Percentiles rank a stretch among this genome's conserved stretches.
phyloP scores from a whole-genome alignment of 805 yeast species.

The Candida berthetii region DNA sequence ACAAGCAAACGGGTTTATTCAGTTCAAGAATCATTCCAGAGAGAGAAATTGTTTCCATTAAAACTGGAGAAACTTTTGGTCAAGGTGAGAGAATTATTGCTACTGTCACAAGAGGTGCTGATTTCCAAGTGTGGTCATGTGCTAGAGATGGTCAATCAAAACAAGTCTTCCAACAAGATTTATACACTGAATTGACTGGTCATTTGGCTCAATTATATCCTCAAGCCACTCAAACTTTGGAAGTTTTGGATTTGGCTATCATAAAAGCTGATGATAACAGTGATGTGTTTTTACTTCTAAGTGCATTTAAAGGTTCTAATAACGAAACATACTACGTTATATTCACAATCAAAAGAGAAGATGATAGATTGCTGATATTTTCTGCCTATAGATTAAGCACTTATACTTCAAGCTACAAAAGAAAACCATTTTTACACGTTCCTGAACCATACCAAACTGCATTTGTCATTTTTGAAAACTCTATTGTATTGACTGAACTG shows the following conservation, averaged over 20 bases:
- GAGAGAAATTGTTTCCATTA: conserved; percentile 50
- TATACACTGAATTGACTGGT: conserved; percentile 29
- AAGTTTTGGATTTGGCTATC: conserved; percentile 58
- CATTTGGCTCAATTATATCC: conserved; percentile 43
- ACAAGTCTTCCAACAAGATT: conserved; percentile 27
- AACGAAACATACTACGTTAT: conserved; percentile 37
- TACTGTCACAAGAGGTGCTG: conserved; percentile 36
- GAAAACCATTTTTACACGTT: conserved; percentile 43
- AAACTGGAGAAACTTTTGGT: conserved; percentile 43
- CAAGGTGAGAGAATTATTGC: conserved; percentile 42
- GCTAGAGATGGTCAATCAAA: conserved; percentile 37
- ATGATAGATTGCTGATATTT: conserved; percentile 44
- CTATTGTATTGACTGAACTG: conserved; percentile 63
- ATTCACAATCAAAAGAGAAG: conserved; percentile 45
- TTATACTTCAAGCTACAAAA: conserved; percentile 23
- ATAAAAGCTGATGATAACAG: conserved; percentile 27
- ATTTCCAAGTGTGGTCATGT: conserved; percentile 41
- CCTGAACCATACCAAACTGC: conserved; percentile 58
- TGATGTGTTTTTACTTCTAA: conserved; percentile 41
- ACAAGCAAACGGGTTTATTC: conserved; percentile 27
- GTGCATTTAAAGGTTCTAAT: conserved; percentile 32
- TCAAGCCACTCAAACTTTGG: conserved; percentile 42
- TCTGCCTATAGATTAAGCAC: conserved; percentile 65
- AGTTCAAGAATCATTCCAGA: conserved; percentile 19
- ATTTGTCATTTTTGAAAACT: conserved; percentile 50